Evolutionary conservation across 2,329 filamentous ascomycete species (phyloP).

Genomic region (Nemania sp.): DNA sequence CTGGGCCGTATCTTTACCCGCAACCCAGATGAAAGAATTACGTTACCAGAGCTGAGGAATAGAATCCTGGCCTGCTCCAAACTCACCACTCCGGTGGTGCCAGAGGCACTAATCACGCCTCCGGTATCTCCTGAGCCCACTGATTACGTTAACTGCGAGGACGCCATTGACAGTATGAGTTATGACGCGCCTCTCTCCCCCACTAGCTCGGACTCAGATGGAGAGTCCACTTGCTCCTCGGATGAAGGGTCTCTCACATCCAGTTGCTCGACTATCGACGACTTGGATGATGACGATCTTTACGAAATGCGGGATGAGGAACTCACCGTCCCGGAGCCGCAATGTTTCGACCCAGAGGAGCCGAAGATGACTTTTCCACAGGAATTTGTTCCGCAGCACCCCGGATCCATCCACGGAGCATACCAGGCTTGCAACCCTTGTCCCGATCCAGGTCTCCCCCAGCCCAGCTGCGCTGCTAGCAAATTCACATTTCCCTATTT

Average conservation of each 20-base stretch:
- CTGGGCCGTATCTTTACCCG: conserved; percentile 88
- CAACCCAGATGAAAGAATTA: conserved; percentile 85
- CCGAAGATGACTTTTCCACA: conserved; percentile 58
- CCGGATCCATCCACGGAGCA: conserved; percentile 50
- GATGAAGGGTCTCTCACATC: conserved; percentile 68
- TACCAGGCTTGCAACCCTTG: conserved; percentile 54
- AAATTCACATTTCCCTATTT: conserved; percentile 63
- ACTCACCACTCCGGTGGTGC: conserved; percentile 69
- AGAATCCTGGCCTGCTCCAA: conserved; percentile 80
- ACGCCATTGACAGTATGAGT: conserved; percentile 60
- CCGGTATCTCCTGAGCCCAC: conserved; percentile 59
- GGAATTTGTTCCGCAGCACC: conserved; percentile 63
- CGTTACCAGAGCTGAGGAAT: conserved; percentile 80
- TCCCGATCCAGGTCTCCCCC: conserved; percentile 46
- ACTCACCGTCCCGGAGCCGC: conserved; percentile 55
- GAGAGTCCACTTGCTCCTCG: conserved; percentile 60
- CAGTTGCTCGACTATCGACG: conserved; percentile 65
- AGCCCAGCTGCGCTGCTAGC: conserved; percentile 54
- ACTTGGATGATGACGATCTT: conserved; percentile 61
- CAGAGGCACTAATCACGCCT: conserved; percentile 54
- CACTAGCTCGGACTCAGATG: conserved; percentile 59
- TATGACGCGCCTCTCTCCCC: conserved; percentile 62
- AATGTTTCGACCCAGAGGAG: conserved; percentile 62
- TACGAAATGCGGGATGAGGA: conserved; percentile 59
- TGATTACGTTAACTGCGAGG: conserved; percentile 63